These are phyloP conservation scores for Claviceps spartinae DNA, from an alignment of 2,329 filamentous ascomycete species.

Conservation along the genomic window DNA sequence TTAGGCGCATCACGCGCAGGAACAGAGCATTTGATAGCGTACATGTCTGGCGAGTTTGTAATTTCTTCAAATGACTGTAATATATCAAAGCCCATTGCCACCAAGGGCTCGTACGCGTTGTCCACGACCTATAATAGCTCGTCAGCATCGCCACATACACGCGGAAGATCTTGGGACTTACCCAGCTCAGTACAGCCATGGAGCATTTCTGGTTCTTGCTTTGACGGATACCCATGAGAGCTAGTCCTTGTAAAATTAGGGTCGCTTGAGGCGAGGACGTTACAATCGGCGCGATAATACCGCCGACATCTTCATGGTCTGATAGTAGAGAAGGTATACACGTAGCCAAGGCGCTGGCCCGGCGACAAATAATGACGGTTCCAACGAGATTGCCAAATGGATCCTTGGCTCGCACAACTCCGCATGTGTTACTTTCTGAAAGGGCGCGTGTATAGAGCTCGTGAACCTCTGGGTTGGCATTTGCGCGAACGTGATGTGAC, in stretches of 20 bases:
- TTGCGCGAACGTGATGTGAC: constrained; percentile 58
- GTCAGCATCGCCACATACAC: constrained; percentile 7
- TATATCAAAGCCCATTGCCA: constrained; percentile 68
- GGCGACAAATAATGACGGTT: constrained; percentile 66
- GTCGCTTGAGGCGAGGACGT: constrained; percentile 54
- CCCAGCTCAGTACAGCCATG: constrained; percentile 66
- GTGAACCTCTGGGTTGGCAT: constrained; percentile 62
- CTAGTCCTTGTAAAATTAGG: constrained; percentile 61
- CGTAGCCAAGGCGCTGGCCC: constrained; percentile 51
- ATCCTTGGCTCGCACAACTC: constrained; percentile 70
- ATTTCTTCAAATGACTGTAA: constrained; percentile 74
- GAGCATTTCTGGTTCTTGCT: constrained; percentile 65
- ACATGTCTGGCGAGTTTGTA: constrained; percentile 46
- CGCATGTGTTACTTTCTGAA: constrained; percentile 56
- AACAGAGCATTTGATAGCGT: constrained; percentile 12
- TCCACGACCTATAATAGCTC: constrained; percentile 44
- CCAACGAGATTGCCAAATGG: constrained; percentile 55
- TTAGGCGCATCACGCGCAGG: neutral
- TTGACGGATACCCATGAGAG: constrained; percentile 68
- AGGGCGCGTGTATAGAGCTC: constrained; percentile 71
- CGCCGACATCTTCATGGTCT: constrained; percentile 47
- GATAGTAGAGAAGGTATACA: constrained; percentile 57
- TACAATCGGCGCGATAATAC: constrained; percentile 69
- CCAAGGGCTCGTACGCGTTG: constrained; percentile 57
- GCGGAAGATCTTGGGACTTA: constrained; percentile 29